Evolutionary conservation across 495 filamentous ascomycete species (phyloP), one percentile per base, ranked within the genome.

Genomic region (Clavariopsis aquatica): DNA sequence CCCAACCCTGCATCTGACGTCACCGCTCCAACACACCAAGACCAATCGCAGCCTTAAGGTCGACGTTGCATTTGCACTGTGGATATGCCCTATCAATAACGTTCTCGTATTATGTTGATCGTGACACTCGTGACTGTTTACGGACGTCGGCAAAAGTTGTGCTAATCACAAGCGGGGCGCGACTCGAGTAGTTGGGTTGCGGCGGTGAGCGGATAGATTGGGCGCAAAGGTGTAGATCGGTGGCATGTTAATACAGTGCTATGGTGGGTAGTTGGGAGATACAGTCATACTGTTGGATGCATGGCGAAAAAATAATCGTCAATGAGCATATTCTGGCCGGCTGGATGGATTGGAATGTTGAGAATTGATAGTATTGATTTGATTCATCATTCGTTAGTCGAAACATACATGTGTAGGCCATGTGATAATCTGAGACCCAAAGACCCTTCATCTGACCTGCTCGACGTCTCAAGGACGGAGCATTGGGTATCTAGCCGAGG

Each of bases 361-460:
- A n/a, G 15, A 15, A 43, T 43, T 9, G n/a, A 43, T n/a, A n/a
- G n/a, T n/a, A n/a, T n/a, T n/a, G n/a, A n/a, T n/a, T 57, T 57
- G 54, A 57, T 57, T 57, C 31, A 26, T 41, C 38, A 45, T 55
- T 29, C 29, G 10, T 55, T 7, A 9, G 4, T 15, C 7, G 26
- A 55, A 17, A 28, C 15, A 55, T 10, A 51, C 26, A 24, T 51
- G 47, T 1, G 47, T 17, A 31, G 47, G 20, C 47, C 47, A 49
- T 49, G 47, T 49, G 47, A 49, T 23, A 24, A 7, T 24, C 38
- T 43, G 38, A 51, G 22, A 23, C 26, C 27, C 45, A 51, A 49
- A 51, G 49, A 61, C 49, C 46, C 49, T 1, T 57, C 52, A 56
- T 56, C 60, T 47, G 60, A 15, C 60, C 60, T 15, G 60, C 51